Base-by-base conservation (phyloP, 495 filamentous ascomycete genomes). In the Tuber melanosporum region DNA sequence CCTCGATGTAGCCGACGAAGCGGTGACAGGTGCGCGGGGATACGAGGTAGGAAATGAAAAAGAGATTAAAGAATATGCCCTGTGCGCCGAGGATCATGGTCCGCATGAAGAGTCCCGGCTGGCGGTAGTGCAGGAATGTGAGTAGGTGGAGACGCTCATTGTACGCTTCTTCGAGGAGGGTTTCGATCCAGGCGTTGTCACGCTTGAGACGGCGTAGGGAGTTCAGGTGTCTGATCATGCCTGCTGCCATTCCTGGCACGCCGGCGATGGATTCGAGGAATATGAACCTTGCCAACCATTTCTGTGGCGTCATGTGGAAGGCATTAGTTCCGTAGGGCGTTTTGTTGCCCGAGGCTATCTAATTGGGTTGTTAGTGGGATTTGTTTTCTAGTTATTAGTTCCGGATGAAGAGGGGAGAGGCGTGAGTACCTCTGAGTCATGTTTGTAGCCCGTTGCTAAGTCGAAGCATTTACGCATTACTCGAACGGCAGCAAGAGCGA, bases 171-270 rank as follows among this genome's bases (percentile, higher is more conserved):
- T 98, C 95, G 4, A 98, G 88, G 0, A 98, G 88, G 0, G 93
- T 98, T 84, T 98, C 95, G 79, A 99, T 98, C 95, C 95, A 98
- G 83, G 96, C 95, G 79, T 98, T 97, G 84, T 99, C 95, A 46
- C 95, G 85, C 86, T 93, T 94, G 86, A 99, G 90, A 10, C 90
- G 87, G 70, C 95, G 87, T 75, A 99, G 85, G 78, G 91, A 93
- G 82, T 92, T 89, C 10, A 99, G 86, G 85, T 99, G 95, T 32
- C 95, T 87, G 19, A 98, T 85, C 91, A 97, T 97, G 14, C 94
- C 95, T 0, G 91, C 95, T 8, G 98, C 96, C 94, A 98, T 98
- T 0, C 96, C 96, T 0, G 96, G 96, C 0, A 99, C 95, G 45
- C 81, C 95, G 15, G 95, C 95, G 45, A 99, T 92, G 73, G 91